Base-by-base conservation (phyloP, 345 rosid genomes). In the Eucalyptus pauciflora region DNA sequence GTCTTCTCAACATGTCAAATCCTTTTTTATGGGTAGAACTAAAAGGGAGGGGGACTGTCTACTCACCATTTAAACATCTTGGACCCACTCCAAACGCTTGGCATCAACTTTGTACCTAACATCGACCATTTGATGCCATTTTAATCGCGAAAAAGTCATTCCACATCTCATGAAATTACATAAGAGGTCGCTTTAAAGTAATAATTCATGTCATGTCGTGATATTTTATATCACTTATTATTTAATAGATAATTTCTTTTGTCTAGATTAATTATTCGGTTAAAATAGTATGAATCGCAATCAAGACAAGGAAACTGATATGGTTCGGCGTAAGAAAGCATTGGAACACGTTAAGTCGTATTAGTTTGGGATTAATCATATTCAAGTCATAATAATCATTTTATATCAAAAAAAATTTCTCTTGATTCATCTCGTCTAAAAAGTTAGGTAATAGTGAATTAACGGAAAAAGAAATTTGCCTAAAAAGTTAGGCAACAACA, bases 71-170 rank as follows among this genome's bases (percentile, higher is more conserved):
- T 67, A n/a, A 51, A 29, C 50, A 86, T 33, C 14, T 41, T 51
- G 92, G 91, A 85, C 91, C 93, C 92, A 89, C 69, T 62, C 86
- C 51, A 50, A 76, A 16, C 86, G 81, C 31, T 46, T 43, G 16
- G 80, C 86, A 86, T 88, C 88, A 90, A 88, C 91, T 88, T 92
- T 86, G n/a, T 48, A 87, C 91, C 91, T 89, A 90, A 88, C 85
- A 4, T 76, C 48, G 85, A 3, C 29, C 85, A 20, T 41, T 76
- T 76, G 83, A 76, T 76, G 12, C 83, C 48, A 43, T 76, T 41
- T 37, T 41, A 76, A 24, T 76, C 48, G 85, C 22, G 48, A 41
- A 76, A 41, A 76, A 76, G 48, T 41, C 48, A 22, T 76, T 76
- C 43, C 48, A 41, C 8, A 41, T 76, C 85, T 41, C 85, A 76